These are phyloP conservation scores for Heterobasidion occidentale DNA, from an alignment of 1,284 basidiomycete genomes.

Conservation along the genomic window DNA sequence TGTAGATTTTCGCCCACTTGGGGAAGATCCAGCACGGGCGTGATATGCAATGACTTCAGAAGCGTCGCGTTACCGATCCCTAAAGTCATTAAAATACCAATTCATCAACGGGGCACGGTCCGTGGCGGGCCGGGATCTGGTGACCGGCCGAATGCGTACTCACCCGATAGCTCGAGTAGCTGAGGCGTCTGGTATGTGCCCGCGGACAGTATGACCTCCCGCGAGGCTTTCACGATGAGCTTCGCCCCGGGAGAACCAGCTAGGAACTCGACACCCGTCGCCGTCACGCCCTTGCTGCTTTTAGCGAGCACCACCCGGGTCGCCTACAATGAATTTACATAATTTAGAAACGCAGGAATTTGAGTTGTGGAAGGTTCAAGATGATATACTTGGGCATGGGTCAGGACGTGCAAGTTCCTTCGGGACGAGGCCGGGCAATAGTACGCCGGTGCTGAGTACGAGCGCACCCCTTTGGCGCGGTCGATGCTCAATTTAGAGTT, in stretches of 20 bases:
- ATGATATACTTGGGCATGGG: neutral
- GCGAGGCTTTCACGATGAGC: neutral
- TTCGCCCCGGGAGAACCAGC: too few relatives aligned
- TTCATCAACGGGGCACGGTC: too few relatives aligned
- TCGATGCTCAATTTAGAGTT: neutral
- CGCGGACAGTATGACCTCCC: constrained; percentile 13
- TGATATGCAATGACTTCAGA: neutral
- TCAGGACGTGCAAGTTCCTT: neutral
- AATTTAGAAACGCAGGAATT: too few relatives aligned
- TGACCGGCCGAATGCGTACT: neutral
- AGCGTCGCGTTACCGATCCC: neutral
- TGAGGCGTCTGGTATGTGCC: constrained; percentile 5
- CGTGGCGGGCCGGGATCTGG: too few relatives aligned
- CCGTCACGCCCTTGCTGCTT: neutral
- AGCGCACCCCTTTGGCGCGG: neutral
- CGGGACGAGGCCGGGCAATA: neutral
- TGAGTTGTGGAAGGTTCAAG: neutral
- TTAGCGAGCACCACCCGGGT: neutral
- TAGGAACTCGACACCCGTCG: neutral
- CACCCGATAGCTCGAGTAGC: neutral
- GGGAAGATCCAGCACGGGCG: neutral
- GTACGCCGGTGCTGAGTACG: neutral
- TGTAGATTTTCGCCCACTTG: neutral
- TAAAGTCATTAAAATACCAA: neutral
- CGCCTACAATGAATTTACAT: neutral